Evolutionary conservation across 2,329 filamentous ascomycete species (phyloP).

Genomic region (Fulvia fulva): DNA sequence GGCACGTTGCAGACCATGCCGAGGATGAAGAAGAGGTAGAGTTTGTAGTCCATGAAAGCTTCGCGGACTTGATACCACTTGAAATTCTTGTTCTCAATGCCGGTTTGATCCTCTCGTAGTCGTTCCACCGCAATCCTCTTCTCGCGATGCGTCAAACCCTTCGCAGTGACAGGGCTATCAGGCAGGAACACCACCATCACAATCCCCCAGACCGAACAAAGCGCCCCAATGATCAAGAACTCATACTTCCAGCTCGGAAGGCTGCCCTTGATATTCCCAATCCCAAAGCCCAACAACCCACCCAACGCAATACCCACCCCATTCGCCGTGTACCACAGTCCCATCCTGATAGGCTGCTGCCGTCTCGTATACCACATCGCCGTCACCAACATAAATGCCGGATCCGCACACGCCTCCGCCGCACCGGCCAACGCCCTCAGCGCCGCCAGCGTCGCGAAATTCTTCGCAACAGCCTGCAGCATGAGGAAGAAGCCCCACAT

Average conservation of each 20-base stretch:
- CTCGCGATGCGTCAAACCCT: slow-evolving; percentile 49
- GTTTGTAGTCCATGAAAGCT: slow-evolving; percentile 55
- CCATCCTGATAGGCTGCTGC: slow-evolving; percentile 60
- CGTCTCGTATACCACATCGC: slow-evolving; percentile 62
- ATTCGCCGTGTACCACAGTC: slow-evolving; percentile 58
- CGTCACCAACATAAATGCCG: slow-evolving; percentile 61
- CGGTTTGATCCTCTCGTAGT: slow-evolving; percentile 55
- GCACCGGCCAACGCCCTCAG: slow-evolving; percentile 56
- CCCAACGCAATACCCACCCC: slow-evolving; percentile 58
- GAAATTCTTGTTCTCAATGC: slow-evolving; percentile 51
- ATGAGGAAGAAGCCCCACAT: slow-evolving; percentile 49
- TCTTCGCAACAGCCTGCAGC: slow-evolving; percentile 35
- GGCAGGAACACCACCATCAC: slow-evolving; percentile 42
- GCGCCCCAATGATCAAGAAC: slow-evolving; percentile 58
- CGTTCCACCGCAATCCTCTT: slow-evolving; percentile 54
- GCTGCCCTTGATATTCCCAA: slow-evolving; percentile 55
- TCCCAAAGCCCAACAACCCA: slow-evolving; percentile 55
- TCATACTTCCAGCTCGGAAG: slow-evolving; percentile 62
- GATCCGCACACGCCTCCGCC: slow-evolving; percentile 56
- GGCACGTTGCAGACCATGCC: slow-evolving; percentile 50
- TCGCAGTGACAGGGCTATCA: slow-evolving; percentile 51
- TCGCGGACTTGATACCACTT: slow-evolving; percentile 55
- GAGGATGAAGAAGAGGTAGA: slow-evolving; percentile 55
- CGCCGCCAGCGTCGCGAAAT: slow-evolving; percentile 53
- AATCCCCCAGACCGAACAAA: slow-evolving; percentile 59